Evolutionary conservation across 2,329 filamentous ascomycete species (phyloP).

Genomic region (Botryotinia convoluta): DNA sequence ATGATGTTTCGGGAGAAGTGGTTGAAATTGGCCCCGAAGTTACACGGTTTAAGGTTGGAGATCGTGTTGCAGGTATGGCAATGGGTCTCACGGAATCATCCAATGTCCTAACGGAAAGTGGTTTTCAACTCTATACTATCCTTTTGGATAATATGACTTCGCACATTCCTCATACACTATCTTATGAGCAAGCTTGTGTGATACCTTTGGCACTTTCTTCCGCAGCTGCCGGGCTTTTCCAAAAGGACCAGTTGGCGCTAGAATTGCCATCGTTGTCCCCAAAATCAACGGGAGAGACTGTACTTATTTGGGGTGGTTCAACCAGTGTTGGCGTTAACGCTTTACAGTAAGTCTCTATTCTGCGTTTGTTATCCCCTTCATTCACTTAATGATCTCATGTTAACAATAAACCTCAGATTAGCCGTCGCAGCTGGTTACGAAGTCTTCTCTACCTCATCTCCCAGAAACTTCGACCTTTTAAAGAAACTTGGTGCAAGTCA

Average conservation of each 20-base stretch:
- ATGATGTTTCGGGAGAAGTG: slow-evolving; percentile 55
- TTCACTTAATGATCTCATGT: too few relatives aligned
- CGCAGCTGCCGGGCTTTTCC: slow-evolving; percentile 37
- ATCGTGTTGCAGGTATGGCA: slow-evolving; percentile 46
- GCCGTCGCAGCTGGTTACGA: slow-evolving; percentile 44
- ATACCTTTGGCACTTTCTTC: slow-evolving; percentile 37
- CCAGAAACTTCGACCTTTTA: slow-evolving; percentile 39
- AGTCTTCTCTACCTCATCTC: slow-evolving; percentile 42
- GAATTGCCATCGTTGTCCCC: slow-evolving; percentile 30
- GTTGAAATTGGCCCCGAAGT: slow-evolving; percentile 46
- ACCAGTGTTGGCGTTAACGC: slow-evolving; percentile 36
- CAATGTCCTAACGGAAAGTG: slow-evolving; percentile 33
- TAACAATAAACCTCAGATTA: slow-evolving; percentile 28
- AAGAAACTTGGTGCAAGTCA: slow-evolving; percentile 42
- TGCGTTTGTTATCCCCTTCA: not conserved
- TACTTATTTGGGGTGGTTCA: slow-evolving; percentile 39
- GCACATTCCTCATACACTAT: slow-evolving; percentile 34
- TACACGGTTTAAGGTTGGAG: slow-evolving; percentile 48
- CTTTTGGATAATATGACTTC: slow-evolving; percentile 26
- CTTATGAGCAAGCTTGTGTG: slow-evolving; percentile 37
- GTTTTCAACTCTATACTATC: slow-evolving; percentile 37
- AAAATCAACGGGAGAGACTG: slow-evolving; percentile 36
- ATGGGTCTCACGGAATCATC: slow-evolving; percentile 31
- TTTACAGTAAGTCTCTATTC: slow-evolving; percentile 31
- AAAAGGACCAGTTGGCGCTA: slow-evolving; percentile 29